Conservation (phyloP, 169 alveolate species). For the Plasmodium gonderi region DNA sequence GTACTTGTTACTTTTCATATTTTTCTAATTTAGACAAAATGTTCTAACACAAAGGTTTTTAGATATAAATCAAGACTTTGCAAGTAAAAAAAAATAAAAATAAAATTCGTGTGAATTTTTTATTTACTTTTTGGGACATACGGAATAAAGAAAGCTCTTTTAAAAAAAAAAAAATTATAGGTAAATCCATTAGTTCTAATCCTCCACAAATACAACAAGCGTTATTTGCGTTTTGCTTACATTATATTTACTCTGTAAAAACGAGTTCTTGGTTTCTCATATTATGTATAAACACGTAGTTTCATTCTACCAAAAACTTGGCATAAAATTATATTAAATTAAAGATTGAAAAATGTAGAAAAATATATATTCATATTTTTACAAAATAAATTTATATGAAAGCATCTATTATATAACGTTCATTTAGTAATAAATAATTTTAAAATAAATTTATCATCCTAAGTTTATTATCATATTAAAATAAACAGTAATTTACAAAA, state of each 20-base stretch:
- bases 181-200: not conserved
- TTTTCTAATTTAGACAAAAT: not conserved
- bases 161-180: not conserved
- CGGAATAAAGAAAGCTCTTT: not conserved
- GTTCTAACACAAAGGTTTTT: not conserved
- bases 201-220: not conserved
- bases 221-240: not conserved
- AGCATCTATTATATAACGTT: too few relatives aligned
- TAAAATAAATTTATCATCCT: not conserved
- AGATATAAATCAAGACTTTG: not conserved
- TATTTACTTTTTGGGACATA: not conserved
- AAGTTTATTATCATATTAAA: not conserved
- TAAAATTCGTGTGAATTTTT: not conserved
- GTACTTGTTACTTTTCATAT: not conserved
- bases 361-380: too few relatives aligned
- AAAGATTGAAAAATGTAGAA: not conserved
- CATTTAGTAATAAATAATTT: too few relatives aligned
- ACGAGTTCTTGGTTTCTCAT: not conserved
- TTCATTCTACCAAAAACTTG: not conserved
- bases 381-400: too few relatives aligned
- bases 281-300: not conserved
- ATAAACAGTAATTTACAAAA: not conserved
- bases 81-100: not conserved
- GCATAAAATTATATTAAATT: not conserved
- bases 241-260: not conserved